A percentile compares a stretch with the other conserved stretches of the same genome.
phyloP scores from a whole-genome alignment of 2,329 filamentous ascomycete species.

The Sphaerulina vaccinii region DNA sequence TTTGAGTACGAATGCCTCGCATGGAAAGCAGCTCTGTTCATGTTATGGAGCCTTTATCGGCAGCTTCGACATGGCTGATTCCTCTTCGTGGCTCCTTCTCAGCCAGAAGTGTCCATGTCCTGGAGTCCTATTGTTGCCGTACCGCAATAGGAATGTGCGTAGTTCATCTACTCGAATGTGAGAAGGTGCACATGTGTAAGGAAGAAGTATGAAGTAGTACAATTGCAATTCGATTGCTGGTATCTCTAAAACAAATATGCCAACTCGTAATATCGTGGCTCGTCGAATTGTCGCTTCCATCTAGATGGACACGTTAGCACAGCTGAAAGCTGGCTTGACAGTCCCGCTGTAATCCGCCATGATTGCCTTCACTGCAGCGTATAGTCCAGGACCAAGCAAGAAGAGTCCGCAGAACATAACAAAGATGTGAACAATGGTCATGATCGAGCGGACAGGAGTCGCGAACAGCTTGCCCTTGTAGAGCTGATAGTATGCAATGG shows the following conservation, averaged over 20 bases:
- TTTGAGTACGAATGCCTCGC: too few relatives aligned
- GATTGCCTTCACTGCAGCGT: slow-evolving; percentile 54
- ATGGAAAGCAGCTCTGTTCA: too few relatives aligned
- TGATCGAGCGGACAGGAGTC: slow-evolving; percentile 38
- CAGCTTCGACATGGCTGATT: too few relatives aligned
- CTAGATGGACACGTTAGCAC: slow-evolving; percentile 51
- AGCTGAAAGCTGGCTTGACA: slow-evolving; percentile 50
- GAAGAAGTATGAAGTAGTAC: background rate
- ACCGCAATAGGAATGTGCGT: too few relatives aligned
- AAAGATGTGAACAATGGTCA: slow-evolving; percentile 49
- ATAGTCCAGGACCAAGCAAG: slow-evolving; percentile 52
- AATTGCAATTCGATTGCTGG: background rate
- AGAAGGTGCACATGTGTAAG: too few relatives aligned
- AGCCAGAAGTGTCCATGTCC: too few relatives aligned
- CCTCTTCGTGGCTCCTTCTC: too few relatives aligned
- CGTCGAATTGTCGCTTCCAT: background rate
- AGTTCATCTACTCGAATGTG: too few relatives aligned
- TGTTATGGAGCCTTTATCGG: too few relatives aligned
- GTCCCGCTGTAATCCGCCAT: slow-evolving; percentile 50
- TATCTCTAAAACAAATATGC: background rate
- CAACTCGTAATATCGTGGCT: background rate
- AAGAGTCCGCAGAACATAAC: slow-evolving; percentile 50
- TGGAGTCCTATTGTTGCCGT: too few relatives aligned
- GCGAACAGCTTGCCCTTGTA: slow-evolving; percentile 44
- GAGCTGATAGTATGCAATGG: slow-evolving; percentile 50